A percentile compares a stretch with the other conserved stretches of the same genome.
Evolutionary conservation across 108 stramenopile species (phyloP).

Genomic region (Cyclotella kingstonii): DNA sequence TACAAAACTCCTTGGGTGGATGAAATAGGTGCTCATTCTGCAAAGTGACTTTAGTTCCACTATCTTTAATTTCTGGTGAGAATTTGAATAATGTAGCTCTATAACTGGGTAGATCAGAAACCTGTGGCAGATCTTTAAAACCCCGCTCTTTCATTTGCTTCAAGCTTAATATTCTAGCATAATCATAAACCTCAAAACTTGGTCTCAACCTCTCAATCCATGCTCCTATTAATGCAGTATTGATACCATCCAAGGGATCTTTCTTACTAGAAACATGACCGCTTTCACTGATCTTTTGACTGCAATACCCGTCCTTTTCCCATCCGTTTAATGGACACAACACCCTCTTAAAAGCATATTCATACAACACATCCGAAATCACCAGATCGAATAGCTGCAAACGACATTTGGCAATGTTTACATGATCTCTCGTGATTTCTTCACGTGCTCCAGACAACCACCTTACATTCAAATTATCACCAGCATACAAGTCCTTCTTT

Average conservation of each 20-base stretch:
- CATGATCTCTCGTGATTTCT: conserved; percentile 20
- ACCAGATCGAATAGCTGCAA: conserved; percentile 46
- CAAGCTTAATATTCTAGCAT: conserved; percentile 41
- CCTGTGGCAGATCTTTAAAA: conserved; percentile 24
- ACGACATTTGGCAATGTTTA: conserved; percentile 48
- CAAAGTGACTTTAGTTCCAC: conserved; percentile 13
- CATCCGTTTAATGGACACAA: conserved; percentile 39
- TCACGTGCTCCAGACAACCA: conserved; percentile 40
- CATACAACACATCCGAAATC: conserved; percentile 29
- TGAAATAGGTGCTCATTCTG: conserved; percentile 27
- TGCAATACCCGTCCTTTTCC: conserved; percentile 11
- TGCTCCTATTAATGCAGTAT: conserved; percentile 27
- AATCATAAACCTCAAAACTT: conserved; percentile 45
- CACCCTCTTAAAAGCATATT: conserved; percentile 30
- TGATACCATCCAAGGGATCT: conserved; percentile 18
- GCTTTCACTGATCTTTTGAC: background rate
- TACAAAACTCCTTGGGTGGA: conserved; percentile 42
- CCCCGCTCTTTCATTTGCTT: conserved; percentile 23
- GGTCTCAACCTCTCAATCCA: conserved; percentile 42
- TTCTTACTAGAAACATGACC: conserved; percentile 9
- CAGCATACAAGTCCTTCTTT: conserved; percentile 12
- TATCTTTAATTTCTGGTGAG: too few species aligned
- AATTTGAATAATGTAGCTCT: conserved; percentile 25
- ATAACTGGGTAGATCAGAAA: conserved; percentile 30
- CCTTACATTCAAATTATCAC: conserved; percentile 35